Percentiles rank a stretch among this genome's conserved stretches.
Conservation (phyloP, 805 yeast genomes). For the Candida lessepsii region DNA sequence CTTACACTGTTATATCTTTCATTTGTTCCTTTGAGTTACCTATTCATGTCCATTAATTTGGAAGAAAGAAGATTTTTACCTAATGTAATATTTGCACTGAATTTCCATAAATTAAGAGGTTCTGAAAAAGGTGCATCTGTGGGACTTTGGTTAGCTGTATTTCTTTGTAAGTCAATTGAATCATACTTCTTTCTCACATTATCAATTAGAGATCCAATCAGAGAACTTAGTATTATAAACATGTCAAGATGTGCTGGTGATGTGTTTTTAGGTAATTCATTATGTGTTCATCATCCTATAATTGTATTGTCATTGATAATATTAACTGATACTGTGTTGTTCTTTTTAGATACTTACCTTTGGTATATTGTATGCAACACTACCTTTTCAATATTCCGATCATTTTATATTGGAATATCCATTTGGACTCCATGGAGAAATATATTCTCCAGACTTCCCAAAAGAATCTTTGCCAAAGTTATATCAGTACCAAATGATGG, state of each 20-base stretch:
- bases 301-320: slow-evolving; percentile 54
- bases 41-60: slow-evolving; percentile 32
- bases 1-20: slow-evolving; percentile 56
- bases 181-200: slow-evolving; percentile 76
- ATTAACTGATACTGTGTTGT: slow-evolving; percentile 63
- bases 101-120: slow-evolving; percentile 52
- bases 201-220: slow-evolving; percentile 68
- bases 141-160: slow-evolving; percentile 68
- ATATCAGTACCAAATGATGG: slow-evolving; percentile 42
- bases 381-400: slow-evolving; percentile 64
- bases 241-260: slow-evolving; percentile 64
- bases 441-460: slow-evolving; percentile 71
- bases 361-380: slow-evolving; percentile 88
- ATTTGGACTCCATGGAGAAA: slow-evolving; percentile 91
- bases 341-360: slow-evolving; percentile 76
- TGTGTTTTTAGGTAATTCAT: slow-evolving; percentile 44
- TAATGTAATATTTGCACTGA: slow-evolving; percentile 56
- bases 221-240: slow-evolving; percentile 61
- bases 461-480: slow-evolving; percentile 70
- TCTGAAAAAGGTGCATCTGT: slow-evolving; percentile 59
- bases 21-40: slow-evolving; percentile 56
- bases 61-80: slow-evolving; percentile 50
- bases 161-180: slow-evolving; percentile 66
- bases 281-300: slow-evolving; percentile 58
- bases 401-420: slow-evolving; percentile 74